A percentile compares a stretch with the other conserved stretches of the same genome.
phyloP scores from a whole-genome alignment of 176 grass and related monocot genomes.

The Bothriochloa decipiens region DNA sequence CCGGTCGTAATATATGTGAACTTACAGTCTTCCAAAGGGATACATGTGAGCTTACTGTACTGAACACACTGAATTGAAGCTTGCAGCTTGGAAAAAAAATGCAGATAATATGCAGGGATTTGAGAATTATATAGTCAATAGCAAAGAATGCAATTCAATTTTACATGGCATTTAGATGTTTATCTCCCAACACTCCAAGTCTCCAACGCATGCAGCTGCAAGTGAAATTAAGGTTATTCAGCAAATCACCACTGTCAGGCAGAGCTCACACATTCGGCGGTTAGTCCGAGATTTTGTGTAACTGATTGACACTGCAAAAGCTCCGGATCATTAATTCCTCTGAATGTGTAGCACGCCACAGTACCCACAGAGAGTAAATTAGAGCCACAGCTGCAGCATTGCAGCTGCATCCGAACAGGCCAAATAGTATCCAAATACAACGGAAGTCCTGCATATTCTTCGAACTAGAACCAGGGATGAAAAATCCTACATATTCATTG shows the following conservation, averaged over 20 bases:
- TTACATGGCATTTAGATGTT: not conserved
- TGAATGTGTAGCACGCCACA: too few relatives aligned
- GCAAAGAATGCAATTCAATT: not conserved
- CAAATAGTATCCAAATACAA: too few relatives aligned
- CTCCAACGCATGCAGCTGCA: not conserved
- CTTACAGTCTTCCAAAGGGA: not conserved
- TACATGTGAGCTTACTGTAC: conserved; percentile 2
- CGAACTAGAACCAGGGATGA: too few relatives aligned
- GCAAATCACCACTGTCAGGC: not conserved
- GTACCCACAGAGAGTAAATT: too few relatives aligned
- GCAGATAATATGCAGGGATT: not conserved
- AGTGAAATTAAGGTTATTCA: not conserved
- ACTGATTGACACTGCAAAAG: not conserved
- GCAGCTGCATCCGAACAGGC: too few relatives aligned
- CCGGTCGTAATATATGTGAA: not conserved
- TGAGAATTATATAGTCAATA: not conserved
- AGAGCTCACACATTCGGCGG: not conserved
- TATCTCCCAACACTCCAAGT: not conserved
- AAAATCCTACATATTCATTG: not conserved
- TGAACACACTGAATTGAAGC: not conserved
- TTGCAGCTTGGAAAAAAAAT: not conserved
- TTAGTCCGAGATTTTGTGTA: not conserved
- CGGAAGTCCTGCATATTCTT: too few relatives aligned
- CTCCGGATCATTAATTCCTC: not conserved
- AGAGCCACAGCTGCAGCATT: too few relatives aligned